Evolutionary conservation across 805 yeast genomes (phyloP).

Genomic region (Ogataea sp.): DNA sequence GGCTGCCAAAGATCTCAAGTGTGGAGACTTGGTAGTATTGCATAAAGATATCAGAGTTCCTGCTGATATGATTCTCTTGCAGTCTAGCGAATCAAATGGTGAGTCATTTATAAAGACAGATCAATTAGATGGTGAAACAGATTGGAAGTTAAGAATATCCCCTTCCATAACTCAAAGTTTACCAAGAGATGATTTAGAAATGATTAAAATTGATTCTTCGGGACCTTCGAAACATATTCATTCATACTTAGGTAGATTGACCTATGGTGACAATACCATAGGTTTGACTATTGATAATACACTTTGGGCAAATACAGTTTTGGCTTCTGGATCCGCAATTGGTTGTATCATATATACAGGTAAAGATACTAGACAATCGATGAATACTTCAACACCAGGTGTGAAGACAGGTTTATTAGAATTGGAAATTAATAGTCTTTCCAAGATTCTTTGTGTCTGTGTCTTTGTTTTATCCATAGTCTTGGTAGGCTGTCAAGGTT

Average conservation of each 20-base stretch:
- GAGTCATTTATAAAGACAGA: conserved; percentile 95
- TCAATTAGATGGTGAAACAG: conserved; percentile 98
- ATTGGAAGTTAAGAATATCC: conserved; percentile 91
- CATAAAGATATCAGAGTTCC: conserved; percentile 85
- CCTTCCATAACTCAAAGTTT: conserved; percentile 61
- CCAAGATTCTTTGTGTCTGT: conserved; percentile 81
- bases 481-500: conserved; percentile 76
- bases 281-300: conserved; percentile 86
- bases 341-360: conserved; percentile 92
- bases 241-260: conserved; percentile 66
- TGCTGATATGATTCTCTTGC: conserved; percentile 82
- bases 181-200: conserved; percentile 41
- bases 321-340: conserved; percentile 88
- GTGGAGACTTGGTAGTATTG: conserved; percentile 77
- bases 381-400: conserved; percentile 83
- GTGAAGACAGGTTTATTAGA: conserved; percentile 88
- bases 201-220: conserved; percentile 57
- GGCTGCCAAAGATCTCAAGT: conserved; percentile 57
- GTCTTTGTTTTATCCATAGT: conserved; percentile 73
- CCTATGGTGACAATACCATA: conserved; percentile 46
- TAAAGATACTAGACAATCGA: conserved; percentile 83
- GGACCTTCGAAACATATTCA: conserved; percentile 83
- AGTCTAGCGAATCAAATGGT: conserved; percentile 73
- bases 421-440: conserved; percentile 78
- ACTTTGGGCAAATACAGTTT: conserved; percentile 95